A percentile compares a stretch with the other conserved stretches of the same genome.
Conservation (phyloP, 1,284 basidiomycete species). For the Ceratorhiza oryzae-sativae region DNA sequence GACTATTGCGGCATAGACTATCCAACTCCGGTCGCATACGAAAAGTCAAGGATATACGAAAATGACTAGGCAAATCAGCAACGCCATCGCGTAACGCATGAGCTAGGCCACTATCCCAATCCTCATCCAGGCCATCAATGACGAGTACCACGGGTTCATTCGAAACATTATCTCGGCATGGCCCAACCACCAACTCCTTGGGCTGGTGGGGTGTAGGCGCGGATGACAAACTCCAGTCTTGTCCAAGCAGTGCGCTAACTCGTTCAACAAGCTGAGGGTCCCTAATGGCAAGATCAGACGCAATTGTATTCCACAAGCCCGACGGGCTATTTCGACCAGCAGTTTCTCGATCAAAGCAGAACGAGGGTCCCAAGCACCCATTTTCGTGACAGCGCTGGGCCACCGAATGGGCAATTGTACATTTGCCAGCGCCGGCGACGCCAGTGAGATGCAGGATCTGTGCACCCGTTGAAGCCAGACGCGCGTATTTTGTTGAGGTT, state of each 20-base stretch:
- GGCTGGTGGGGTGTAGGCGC: slow-evolving; percentile 4
- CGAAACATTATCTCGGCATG: not conserved
- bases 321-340: not conserved
- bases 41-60: slow-evolving; percentile 19
- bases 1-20: not conserved
- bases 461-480: not conserved
- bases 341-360: slow-evolving; percentile 8
- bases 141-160: not conserved
- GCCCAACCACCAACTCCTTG: not conserved
- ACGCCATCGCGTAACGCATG: not conserved
- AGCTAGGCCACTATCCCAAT: not conserved
- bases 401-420: slow-evolving; percentile 45
- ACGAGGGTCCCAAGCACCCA: slow-evolving; percentile 40
- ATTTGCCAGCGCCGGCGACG: slow-evolving; percentile 45
- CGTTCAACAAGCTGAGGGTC: not conserved
- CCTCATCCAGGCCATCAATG: slow-evolving; percentile 15
- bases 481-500: too few relatives aligned
- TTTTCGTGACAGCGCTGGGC: slow-evolving; percentile 41
- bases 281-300: not conserved
- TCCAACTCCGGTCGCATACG: slow-evolving; percentile 7
- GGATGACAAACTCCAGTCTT: not conserved
- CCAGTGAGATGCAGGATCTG: slow-evolving; percentile 41
- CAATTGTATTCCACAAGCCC: not conserved
- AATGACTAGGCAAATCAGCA: not conserved
- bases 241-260: not conserved